These are phyloP conservation scores for Madurella mycetomatis DNA, from an alignment of 2,329 filamentous ascomycete species.

Conservation along the genomic window DNA sequence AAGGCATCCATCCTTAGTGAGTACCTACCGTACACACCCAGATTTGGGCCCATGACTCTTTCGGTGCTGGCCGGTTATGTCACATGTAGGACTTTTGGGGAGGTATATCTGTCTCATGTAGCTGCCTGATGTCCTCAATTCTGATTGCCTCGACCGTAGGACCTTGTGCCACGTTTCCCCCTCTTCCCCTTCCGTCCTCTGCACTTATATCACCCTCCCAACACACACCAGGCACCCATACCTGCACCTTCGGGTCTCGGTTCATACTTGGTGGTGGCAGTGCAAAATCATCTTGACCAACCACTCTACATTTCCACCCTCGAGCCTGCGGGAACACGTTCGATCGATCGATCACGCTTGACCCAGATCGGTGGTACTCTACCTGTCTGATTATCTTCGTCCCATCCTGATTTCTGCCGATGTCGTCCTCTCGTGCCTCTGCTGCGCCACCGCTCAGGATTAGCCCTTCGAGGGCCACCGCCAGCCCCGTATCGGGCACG, in stretches of 20 bases:
- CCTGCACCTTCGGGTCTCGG: slow-evolving; percentile 3
- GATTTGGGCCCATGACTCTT: background rate
- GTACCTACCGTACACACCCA: too few species aligned
- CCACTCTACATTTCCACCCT: background rate
- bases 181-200: background rate
- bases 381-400: background rate
- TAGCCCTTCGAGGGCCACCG: slow-evolving; percentile 14
- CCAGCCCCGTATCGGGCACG: background rate
- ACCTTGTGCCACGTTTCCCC: background rate
- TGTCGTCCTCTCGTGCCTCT: slow-evolving; percentile 4
- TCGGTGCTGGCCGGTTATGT: background rate
- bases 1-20: background rate
- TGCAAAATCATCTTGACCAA: slow-evolving; percentile 16
- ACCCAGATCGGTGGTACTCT: background rate
- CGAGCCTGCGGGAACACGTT: background rate
- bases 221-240: slow-evolving; percentile 1
- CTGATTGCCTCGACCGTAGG: background rate
- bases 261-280: slow-evolving; percentile 18
- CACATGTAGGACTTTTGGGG: background rate
- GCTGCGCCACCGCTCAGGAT: slow-evolving; percentile 3
- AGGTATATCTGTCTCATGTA: background rate
- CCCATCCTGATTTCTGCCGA: background rate
- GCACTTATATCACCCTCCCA: background rate
- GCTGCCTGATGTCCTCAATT: background rate
- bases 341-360: slow-evolving; percentile 1